Evolutionary conservation across 2,329 filamentous ascomycete genomes (phyloP).

Genomic region (Xylariaceae sp.): DNA sequence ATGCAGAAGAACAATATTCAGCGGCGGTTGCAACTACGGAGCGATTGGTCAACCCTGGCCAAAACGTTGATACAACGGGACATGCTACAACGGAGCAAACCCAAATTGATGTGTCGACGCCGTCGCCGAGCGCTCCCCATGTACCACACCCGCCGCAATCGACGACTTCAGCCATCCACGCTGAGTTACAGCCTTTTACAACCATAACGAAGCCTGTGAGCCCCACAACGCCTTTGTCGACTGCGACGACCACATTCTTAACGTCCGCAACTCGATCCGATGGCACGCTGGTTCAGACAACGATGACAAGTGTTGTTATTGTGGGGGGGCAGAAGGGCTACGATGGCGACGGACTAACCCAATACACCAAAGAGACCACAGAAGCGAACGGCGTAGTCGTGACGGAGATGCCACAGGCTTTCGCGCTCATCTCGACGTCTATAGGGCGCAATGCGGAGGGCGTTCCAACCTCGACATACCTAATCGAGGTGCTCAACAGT

Average conservation of each 20-base stretch:
- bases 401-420: slow-evolving; percentile 9
- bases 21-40: too few species aligned
- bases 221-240: background rate
- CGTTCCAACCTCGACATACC: slow-evolving; percentile 10
- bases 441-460: slow-evolving; percentile 10
- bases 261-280: slow-evolving; percentile 8
- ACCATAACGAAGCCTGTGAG: too few species aligned
- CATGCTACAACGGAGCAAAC: too few species aligned
- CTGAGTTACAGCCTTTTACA: too few species aligned
- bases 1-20: too few species aligned
- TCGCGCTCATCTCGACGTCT: background rate
- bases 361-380: slow-evolving; percentile 4
- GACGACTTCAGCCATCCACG: too few species aligned
- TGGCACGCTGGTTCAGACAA: slow-evolving; percentile 9
- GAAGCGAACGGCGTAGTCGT: slow-evolving; percentile 10
- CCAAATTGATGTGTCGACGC: too few species aligned
- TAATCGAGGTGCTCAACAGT: background rate
- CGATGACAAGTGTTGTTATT: slow-evolving; percentile 5
- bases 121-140: too few species aligned
- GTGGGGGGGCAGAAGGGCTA: background rate
- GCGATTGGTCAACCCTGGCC: too few species aligned
- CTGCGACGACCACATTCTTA: slow-evolving; percentile 13
- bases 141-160: too few species aligned
- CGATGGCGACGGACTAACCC: background rate
- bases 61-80: too few species aligned